phyloP scores from a whole-genome alignment of 73 alveolate genomes.

The Paramecium sexaurelia region DNA sequence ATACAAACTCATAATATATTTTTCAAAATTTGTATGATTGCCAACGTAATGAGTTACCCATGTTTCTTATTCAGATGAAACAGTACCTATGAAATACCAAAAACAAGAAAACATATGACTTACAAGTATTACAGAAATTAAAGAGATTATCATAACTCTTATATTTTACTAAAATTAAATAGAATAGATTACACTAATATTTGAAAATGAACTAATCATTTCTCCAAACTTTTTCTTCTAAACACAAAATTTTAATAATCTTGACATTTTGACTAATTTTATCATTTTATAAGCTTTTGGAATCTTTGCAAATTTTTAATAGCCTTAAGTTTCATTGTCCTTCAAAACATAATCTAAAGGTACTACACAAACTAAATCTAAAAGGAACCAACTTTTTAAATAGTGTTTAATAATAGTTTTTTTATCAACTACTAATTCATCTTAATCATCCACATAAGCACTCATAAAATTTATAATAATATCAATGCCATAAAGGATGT shows the following conservation, averaged over 20 bases:
- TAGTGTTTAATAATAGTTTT: slow-evolving; percentile 58
- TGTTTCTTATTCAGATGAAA: neutral
- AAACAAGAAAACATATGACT: slow-evolving; percentile 44
- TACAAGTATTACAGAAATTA: neutral
- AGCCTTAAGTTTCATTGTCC: neutral
- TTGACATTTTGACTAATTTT: slow-evolving; percentile 3
- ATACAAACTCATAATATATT: slow-evolving; percentile 74
- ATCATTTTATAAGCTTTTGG: slow-evolving; percentile 20
- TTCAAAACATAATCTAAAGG: slow-evolving; percentile 71
- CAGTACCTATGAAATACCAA: slow-evolving; percentile 28
- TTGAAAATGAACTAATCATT: neutral
- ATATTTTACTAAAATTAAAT: neutral
- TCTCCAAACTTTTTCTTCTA: neutral
- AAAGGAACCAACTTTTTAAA: slow-evolving; percentile 75
- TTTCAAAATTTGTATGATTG: slow-evolving; percentile 47
- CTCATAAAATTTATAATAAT: slow-evolving; percentile 74
- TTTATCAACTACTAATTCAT: slow-evolving; percentile 70
- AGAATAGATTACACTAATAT: neutral
- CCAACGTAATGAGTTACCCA: neutral
- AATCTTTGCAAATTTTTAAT: slow-evolving; percentile 4
- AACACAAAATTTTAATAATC: neutral
- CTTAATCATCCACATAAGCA: slow-evolving; percentile 79
- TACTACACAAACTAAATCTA: slow-evolving; percentile 75
- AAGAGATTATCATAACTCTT: neutral
- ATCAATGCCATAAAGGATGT: slow-evolving; percentile 72